These are phyloP conservation scores for Hericium coralloides DNA, from an alignment of 768 basidiomycete genomes.

Conservation along the genomic window DNA sequence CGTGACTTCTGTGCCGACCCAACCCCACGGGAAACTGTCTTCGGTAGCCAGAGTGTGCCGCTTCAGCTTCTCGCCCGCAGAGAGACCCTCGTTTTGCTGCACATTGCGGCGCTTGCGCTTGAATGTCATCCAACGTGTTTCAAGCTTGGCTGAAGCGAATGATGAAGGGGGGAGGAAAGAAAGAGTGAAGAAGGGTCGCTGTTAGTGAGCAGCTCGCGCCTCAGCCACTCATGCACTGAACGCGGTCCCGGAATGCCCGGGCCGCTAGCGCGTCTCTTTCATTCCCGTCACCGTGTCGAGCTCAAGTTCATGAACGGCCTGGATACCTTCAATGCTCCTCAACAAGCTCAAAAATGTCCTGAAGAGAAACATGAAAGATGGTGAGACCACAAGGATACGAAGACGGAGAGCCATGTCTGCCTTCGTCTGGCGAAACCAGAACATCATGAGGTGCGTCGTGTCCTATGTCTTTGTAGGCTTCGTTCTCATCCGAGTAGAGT, in stretches of 20 bases:
- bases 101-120: slow-evolving; percentile 52
- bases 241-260: neutral
- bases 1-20: slow-evolving; percentile 64
- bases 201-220: neutral
- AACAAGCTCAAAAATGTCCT: neutral
- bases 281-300: neutral
- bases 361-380: neutral
- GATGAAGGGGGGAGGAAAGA: slow-evolving; percentile 1
- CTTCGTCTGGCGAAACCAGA: slow-evolving; percentile 1
- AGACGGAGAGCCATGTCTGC: slow-evolving; percentile 6
- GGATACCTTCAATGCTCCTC: neutral
- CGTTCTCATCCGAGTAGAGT: slow-evolving; percentile 30
- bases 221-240: neutral
- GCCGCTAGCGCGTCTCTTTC: neutral
- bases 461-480: neutral
- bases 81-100: slow-evolving; percentile 39
- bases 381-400: slow-evolving; percentile 1
- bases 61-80: slow-evolving; percentile 55
- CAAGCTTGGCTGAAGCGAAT: neutral
- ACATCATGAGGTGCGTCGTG: slow-evolving; percentile 7
- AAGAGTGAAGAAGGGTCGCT: slow-evolving; percentile 1
- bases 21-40: slow-evolving; percentile 52
- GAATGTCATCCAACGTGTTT: slow-evolving; percentile 32
- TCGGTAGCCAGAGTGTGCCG: slow-evolving; percentile 40
- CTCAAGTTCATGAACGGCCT: neutral